These are phyloP conservation scores for Phytophthora sp. DNA, from an alignment of 352 stramenopile genomes.

Conservation along the genomic window DNA sequence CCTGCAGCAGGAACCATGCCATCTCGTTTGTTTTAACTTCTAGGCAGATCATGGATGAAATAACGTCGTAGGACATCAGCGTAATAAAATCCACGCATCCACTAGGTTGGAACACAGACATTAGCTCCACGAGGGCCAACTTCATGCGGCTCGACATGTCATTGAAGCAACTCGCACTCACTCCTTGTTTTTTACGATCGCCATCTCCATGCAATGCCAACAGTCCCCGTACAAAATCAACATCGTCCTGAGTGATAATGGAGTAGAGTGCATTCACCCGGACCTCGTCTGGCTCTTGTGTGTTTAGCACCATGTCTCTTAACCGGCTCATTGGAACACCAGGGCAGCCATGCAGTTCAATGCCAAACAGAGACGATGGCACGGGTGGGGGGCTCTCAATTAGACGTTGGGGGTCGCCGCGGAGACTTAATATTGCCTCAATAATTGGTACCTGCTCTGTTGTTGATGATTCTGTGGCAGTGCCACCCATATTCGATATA, in stretches of 20 bases:
- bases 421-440: constrained; percentile 77
- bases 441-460: constrained; percentile 82
- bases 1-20: constrained; percentile 80
- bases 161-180: constrained; percentile 61
- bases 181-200: constrained; percentile 70
- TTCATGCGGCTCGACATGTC: constrained; percentile 79
- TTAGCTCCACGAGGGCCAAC: constrained; percentile 71
- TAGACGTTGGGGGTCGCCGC: constrained; percentile 44
- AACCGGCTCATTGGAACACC: constrained; percentile 70
- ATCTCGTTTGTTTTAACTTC: constrained; percentile 86
- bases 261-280: constrained; percentile 78
- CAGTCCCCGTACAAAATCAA: constrained; percentile 70
- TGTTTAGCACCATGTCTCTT: constrained; percentile 66
- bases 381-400: constrained; percentile 27
- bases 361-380: constrained; percentile 57
- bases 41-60: constrained; percentile 82
- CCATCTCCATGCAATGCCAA: constrained; percentile 60
- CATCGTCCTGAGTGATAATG: constrained; percentile 67
- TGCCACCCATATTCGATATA: constrained; percentile 70
- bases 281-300: constrained; percentile 57
- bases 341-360: constrained; percentile 51
- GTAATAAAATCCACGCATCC: constrained; percentile 77
- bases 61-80: constrained; percentile 73
- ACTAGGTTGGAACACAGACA: constrained; percentile 61
- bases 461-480: constrained; percentile 74